phyloP scores from a whole-genome alignment of 805 yeast species.

The Candida nonsorbophila region DNA sequence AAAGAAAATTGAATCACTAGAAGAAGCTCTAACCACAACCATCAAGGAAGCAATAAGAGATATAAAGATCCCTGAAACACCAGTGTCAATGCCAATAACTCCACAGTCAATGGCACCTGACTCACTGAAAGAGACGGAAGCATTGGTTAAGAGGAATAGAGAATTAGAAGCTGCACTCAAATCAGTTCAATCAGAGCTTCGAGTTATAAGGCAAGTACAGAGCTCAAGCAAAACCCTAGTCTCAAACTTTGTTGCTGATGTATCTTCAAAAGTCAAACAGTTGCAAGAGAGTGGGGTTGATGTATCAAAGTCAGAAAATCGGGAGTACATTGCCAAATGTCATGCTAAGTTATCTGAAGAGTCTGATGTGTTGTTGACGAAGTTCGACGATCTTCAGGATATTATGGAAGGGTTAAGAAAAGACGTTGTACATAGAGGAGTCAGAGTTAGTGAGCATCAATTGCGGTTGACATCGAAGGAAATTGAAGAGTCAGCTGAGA shows the following conservation, averaged over 20 bases:
- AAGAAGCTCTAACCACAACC: conserved; percentile 1
- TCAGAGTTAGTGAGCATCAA: conserved; percentile 72
- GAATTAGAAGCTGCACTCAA: too few species aligned
- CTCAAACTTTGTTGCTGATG: conserved; percentile 35
- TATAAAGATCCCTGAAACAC: too few species aligned
- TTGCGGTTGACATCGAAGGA: conserved; percentile 62
- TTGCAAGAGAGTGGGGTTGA: conserved; percentile 46
- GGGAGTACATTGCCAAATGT: conserved; percentile 70
- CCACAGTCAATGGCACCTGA: too few species aligned
- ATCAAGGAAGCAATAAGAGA: conserved; percentile 7
- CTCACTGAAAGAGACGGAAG: too few species aligned
- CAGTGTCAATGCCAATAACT: too few species aligned
- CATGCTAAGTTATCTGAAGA: conserved; percentile 69
- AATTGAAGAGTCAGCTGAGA: conserved; percentile 49
- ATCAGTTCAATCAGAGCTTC: conserved; percentile 37
- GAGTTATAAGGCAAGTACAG: conserved; percentile 55
- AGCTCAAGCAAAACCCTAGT: conserved; percentile 36
- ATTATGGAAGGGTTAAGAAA: conserved; percentile 81
- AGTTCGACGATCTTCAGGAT: conserved; percentile 89
- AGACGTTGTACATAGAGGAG: conserved; percentile 90
- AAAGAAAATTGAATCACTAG: conserved; percentile 4
- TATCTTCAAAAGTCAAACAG: conserved; percentile 43
- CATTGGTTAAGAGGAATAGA: too few species aligned
- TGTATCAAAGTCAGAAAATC: conserved; percentile 28
- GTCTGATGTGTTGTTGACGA: conserved; percentile 67